These are phyloP conservation scores for Meripilus lineatus DNA, from an alignment of 1,284 basidiomycete genomes.

Conservation along the genomic window DNA sequence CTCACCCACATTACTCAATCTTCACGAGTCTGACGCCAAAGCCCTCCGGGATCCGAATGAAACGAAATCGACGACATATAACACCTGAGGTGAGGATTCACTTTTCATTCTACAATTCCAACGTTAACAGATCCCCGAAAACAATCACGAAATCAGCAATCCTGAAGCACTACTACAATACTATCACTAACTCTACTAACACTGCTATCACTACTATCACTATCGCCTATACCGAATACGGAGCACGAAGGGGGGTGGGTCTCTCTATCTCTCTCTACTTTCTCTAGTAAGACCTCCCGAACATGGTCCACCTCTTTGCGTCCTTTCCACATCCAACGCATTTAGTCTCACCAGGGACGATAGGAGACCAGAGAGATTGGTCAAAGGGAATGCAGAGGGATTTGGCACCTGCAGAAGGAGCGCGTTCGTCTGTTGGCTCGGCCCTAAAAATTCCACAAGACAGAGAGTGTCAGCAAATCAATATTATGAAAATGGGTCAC, in stretches of 20 bases:
- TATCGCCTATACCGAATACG: neutral
- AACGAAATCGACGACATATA: neutral
- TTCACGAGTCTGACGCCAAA: no score
- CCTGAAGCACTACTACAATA: neutral
- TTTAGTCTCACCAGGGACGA: slow-evolving; percentile 77
- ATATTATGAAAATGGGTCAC: neutral
- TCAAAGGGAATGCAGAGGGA: slow-evolving; percentile 97
- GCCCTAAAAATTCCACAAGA: slow-evolving; percentile 40
- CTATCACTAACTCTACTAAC: neutral
- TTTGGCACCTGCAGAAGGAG: slow-evolving; percentile 98
- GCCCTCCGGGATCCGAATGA: no score
- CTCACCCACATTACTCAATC: no score
- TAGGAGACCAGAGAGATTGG: slow-evolving; percentile 75
- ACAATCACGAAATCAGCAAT: neutral
- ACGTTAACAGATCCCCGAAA: neutral
- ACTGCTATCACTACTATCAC: neutral
- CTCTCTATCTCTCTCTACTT: no score
- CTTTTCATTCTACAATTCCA: neutral
- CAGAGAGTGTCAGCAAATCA: slow-evolving; percentile 9
- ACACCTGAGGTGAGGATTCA: neutral
- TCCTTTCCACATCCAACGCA: slow-evolving; percentile 82
- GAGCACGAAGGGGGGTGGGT: no score
- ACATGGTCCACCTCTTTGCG: slow-evolving; percentile 91
- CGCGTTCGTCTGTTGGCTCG: slow-evolving; percentile 88
- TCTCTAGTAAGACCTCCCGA: slow-evolving; percentile 78